Conservation (phyloP, 2,329 filamentous ascomycete species). For the Arthrobotrys conoides region DNA sequence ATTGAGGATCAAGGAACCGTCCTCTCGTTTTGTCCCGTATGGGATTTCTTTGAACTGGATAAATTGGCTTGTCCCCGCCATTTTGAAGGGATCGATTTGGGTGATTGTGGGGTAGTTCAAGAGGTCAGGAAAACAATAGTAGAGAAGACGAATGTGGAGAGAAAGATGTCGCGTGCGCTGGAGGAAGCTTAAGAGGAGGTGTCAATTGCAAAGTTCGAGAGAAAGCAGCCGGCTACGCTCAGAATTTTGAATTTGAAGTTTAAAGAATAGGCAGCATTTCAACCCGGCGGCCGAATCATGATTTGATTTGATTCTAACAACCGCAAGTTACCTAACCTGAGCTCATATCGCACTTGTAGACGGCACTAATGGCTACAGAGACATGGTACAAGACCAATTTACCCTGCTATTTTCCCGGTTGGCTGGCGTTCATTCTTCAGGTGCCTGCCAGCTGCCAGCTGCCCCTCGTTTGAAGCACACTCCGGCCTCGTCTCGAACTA, state of each 20-base stretch:
- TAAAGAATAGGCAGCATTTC: constrained; percentile 16
- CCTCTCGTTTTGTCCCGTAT: constrained; percentile 64
- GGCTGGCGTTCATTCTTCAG: constrained; percentile 22
- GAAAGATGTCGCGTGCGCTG: constrained; percentile 43
- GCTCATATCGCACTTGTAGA: constrained; percentile 28
- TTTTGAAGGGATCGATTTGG: constrained; percentile 10
- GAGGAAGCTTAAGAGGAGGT: constrained; percentile 3
- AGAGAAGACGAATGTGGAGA: background rate
- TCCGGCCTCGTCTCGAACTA: constrained; percentile 46
- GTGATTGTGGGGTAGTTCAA: constrained; percentile 48
- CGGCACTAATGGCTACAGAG: constrained; percentile 36
- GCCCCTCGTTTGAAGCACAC: constrained; percentile 32
- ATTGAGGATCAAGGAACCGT: constrained; percentile 80
- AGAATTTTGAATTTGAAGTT: constrained; percentile 5
- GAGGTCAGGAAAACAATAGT: background rate
- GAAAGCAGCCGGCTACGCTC: background rate
- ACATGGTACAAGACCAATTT: constrained; percentile 52
- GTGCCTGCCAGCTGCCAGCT: background rate
- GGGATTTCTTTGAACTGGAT: constrained; percentile 64
- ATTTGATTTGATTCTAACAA: constrained; percentile 6
- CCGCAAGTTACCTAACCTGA: constrained; percentile 1
- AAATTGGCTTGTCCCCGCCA: constrained; percentile 61
- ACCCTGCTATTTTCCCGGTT: constrained; percentile 52
- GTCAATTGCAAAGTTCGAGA: constrained; percentile 8
- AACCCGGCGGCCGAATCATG: constrained; percentile 22